phyloP scores from a whole-genome alignment of 495 filamentous ascomycete genomes.

The Tetracladium setigerum region DNA sequence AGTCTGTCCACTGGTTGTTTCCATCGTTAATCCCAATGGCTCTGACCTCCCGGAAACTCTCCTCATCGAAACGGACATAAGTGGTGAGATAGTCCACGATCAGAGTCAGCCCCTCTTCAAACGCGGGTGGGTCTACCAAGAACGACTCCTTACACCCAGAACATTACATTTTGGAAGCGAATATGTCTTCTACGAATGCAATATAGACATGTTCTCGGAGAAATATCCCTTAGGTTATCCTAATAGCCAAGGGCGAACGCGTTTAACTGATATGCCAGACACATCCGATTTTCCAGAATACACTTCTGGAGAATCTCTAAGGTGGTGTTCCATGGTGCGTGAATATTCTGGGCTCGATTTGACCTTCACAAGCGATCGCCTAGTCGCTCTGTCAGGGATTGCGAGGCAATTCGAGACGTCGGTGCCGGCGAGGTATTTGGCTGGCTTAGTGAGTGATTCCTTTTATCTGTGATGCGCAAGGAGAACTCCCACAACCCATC shows the following conservation, averaged over 20 bases:
- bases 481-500: too few species aligned
- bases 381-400: constrained; percentile 1
- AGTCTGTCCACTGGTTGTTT: not conserved
- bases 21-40: not conserved
- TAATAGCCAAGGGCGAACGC: too few species aligned
- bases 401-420: not conserved
- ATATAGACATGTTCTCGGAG: not conserved
- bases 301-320: not conserved
- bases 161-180: constrained; percentile 17
- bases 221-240: not conserved
- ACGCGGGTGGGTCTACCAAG: constrained; percentile 26
- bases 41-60: too few species aligned
- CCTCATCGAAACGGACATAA: too few species aligned
- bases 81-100: too few species aligned
- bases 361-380: not conserved
- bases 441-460: too few species aligned
- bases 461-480: too few species aligned
- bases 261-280: too few species aligned
- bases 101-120: too few species aligned
- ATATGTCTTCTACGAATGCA: constrained; percentile 26
- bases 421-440: not conserved
- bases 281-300: not conserved
- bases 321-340: not conserved
- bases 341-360: not conserved
- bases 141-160: constrained; percentile 21